Evolutionary conservation across 31 red algal species (phyloP), one percentile per base, ranked within the genome.

Genomic region (Porphyra umbilicalis): DNA sequence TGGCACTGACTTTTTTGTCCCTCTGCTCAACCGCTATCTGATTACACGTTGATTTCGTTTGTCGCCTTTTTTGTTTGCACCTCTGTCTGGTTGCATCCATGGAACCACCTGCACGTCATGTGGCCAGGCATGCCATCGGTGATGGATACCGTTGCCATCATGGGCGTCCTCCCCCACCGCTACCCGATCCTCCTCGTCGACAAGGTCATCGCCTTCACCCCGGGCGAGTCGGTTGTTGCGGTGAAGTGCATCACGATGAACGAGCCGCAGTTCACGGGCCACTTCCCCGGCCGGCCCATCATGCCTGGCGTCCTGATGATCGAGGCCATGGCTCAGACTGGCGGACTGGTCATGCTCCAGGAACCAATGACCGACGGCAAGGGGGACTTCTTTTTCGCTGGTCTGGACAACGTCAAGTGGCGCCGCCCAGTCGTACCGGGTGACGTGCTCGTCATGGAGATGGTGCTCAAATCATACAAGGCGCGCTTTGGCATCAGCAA

Each of bases 221-320:
- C 88, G 10, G 94, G 92, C n/a, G 86, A 96, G 57, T 80, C 88
- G 11, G 86, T 86, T 29, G 86, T 99, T 20, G 94, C 86, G 35
- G 76, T 96, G 76, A 99, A 99, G 94, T 84, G 85, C 76, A 91
- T 99, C 29, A 85, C 84, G 9, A 86, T 94, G 37, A 99, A 99
- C 83, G 97, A 99, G 83, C 97, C 93, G 9, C 85, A 88, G 35
- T 99, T 99, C 87, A 33, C 80, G 34, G 97, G 97, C 10, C 97
- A 99, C 83, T 99, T 99, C 87, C 97, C 97, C 14, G 86, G 91
- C 36, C 32, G 88, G 8, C 94, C 91, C 32, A 95, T 99, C 80
- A 94, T 99, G 91, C 97, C 97, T 37, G 97, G 97, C 39, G 97
- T 99, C 1, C 84, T 96, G 81, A 89, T 93, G 81, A 83, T 99